A percentile compares a stretch with the other conserved stretches of the same genome.
Conservation (phyloP, 306 rosid species). For the Neltuma alba region DNA sequence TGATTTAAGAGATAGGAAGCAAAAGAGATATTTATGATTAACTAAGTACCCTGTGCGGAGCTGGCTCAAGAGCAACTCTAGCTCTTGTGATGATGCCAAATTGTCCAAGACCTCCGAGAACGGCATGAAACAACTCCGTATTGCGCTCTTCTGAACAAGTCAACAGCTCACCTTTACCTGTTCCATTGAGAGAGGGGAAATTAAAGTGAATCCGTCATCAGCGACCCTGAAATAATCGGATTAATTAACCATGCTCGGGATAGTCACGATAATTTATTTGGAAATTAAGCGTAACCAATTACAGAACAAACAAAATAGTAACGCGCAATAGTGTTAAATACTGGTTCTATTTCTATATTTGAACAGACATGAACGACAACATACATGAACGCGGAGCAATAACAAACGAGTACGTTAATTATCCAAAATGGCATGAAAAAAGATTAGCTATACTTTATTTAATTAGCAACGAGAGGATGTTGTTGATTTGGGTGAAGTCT, state of each 20-base stretch:
- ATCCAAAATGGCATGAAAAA: too few relatives aligned
- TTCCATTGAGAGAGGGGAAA: neutral
- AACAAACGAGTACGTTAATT: too few relatives aligned
- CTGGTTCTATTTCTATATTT: neutral
- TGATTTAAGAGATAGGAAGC: neutral
- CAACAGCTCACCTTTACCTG: conserved; percentile 90
- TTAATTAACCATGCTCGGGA: neutral
- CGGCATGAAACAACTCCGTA: conserved; percentile 81
- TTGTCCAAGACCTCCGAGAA: conserved; percentile 98
- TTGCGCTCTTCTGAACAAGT: conserved; percentile 81
- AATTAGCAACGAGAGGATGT: too few relatives aligned
- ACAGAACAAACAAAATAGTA: neutral
- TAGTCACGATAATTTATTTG: neutral
- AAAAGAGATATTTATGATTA: neutral
- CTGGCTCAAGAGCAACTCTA: conserved; percentile 83
- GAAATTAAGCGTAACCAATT: neutral
- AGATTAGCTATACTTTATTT: too few relatives aligned
- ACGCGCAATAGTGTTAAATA: neutral
- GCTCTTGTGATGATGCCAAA: conserved; percentile 97
- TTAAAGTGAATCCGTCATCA: neutral
- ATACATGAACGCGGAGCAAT: too few relatives aligned
- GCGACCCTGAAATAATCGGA: neutral
- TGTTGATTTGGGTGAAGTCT: too few relatives aligned
- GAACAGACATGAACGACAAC: neutral
- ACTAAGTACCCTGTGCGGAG: conserved; percentile 75